Evolutionary conservation across 2,329 filamentous ascomycete genomes (phyloP).

Genomic region (Mollisia scopiformis): DNA sequence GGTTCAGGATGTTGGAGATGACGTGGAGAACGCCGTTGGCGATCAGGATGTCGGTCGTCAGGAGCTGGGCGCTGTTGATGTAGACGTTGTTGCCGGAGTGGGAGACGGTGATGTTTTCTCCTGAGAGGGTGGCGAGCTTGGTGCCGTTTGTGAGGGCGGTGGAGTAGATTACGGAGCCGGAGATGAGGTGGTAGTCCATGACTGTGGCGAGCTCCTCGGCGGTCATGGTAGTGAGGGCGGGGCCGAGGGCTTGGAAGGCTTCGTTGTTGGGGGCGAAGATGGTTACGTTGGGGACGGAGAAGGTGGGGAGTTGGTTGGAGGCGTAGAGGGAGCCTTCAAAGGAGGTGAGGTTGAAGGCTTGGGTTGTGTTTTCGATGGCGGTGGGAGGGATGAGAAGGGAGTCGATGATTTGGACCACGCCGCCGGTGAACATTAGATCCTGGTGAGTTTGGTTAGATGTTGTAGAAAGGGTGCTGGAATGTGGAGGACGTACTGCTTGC

Average conservation of each 20-base stretch:
- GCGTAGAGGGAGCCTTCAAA: conserved; percentile 40
- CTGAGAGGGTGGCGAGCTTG: conserved; percentile 33
- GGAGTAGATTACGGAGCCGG: conserved; percentile 33
- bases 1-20: conserved; percentile 50
- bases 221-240: conserved; percentile 36
- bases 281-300: conserved; percentile 55
- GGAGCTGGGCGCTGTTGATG: conserved; percentile 43
- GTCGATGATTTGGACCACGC: conserved; percentile 56
- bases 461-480: not conserved
- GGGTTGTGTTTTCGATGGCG: conserved; percentile 40
- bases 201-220: conserved; percentile 34
- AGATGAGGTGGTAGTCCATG: conserved; percentile 40
- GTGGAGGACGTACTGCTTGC: conserved; percentile 31
- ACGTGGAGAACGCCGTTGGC: conserved; percentile 41
- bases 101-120: conserved; percentile 38
- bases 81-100: conserved; percentile 43
- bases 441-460: conserved; percentile 10
- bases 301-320: conserved; percentile 34
- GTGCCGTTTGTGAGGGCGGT: conserved; percentile 37
- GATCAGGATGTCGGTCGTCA: conserved; percentile 39
- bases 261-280: conserved; percentile 41
- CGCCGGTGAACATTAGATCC: conserved; percentile 52
- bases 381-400: conserved; percentile 52
- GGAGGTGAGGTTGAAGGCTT: conserved; percentile 42
- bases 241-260: conserved; percentile 41